A percentile compares a stretch with the other conserved stretches of the same genome.
These are phyloP conservation scores for Aureobasidium sp. DNA, from an alignment of 2,329 filamentous ascomycete species.

Conservation along the genomic window DNA sequence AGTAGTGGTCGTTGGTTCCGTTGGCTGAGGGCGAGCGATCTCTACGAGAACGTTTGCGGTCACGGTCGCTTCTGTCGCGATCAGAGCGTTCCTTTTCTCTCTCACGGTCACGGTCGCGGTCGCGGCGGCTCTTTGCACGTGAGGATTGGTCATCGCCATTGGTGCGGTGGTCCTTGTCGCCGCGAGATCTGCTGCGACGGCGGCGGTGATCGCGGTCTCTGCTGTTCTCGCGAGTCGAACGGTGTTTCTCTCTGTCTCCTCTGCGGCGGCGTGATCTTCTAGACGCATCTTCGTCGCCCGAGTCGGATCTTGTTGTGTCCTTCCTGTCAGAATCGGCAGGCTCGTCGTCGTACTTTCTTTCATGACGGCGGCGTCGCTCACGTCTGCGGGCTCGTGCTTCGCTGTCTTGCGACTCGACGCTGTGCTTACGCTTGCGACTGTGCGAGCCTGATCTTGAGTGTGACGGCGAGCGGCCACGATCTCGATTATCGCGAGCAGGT, in stretches of 20 bases:
- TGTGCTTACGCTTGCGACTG: conserved; percentile 42
- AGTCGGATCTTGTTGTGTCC: conserved; percentile 58
- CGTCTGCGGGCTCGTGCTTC: conserved; percentile 35
- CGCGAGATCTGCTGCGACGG: conserved; percentile 31
- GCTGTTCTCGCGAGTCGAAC: conserved; percentile 41
- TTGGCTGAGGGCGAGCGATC: conserved; percentile 38
- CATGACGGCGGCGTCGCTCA: conserved; percentile 44
- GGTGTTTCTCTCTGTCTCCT: conserved; percentile 33
- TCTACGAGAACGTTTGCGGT: conserved; percentile 45
- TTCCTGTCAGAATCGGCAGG: conserved; percentile 31
- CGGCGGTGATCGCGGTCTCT: conserved; percentile 32
- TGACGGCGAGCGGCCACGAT: conserved; percentile 14
- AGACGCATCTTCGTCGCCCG: conserved; percentile 44
- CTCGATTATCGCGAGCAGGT: conserved; percentile 14
- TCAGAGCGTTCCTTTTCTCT: conserved; percentile 18
- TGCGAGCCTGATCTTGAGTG: conserved; percentile 33
- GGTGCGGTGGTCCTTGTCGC: conserved; percentile 8
- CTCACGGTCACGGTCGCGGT: conserved; percentile 8
- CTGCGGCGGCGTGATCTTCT: conserved; percentile 53
- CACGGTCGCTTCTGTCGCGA: conserved; percentile 27
- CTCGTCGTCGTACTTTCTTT: conserved; percentile 33
- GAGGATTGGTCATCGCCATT: neutral
- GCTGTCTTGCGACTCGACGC: conserved; percentile 31
- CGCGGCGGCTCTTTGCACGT: conserved; percentile 8
- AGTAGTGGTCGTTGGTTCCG: conserved; percentile 43